Conservation (phyloP, 257 asterid species). For the Catharanthus roseus region DNA sequence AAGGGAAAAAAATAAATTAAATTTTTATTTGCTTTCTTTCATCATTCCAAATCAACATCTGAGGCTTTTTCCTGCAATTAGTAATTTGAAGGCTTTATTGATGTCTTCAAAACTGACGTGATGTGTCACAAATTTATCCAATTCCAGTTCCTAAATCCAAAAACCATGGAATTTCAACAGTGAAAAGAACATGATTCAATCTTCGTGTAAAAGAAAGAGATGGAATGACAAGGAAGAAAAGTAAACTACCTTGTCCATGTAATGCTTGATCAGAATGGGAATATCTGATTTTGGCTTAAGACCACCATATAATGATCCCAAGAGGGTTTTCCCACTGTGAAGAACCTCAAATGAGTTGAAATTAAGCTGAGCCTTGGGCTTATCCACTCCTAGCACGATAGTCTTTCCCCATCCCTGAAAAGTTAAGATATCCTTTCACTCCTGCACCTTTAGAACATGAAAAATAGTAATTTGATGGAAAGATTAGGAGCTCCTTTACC, state of each 20-base stretch:
- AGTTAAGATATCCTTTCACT: background rate
- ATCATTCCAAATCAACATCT: constrained; percentile 88
- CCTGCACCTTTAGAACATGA: background rate
- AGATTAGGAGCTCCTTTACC: background rate
- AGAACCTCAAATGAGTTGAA: constrained; percentile 42
- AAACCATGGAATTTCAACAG: too few relatives aligned
- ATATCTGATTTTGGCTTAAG: constrained; percentile 78
- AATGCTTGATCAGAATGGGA: constrained; percentile 50
- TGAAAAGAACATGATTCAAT: too few relatives aligned
- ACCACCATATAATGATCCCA: constrained; percentile 61
- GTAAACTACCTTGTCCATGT: constrained; percentile 49
- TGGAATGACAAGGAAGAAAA: too few relatives aligned
- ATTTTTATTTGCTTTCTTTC: background rate
- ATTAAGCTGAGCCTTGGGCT: constrained; percentile 43
- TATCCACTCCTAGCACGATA: constrained; percentile 58
- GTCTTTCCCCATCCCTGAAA: constrained; percentile 92
- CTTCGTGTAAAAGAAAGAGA: too few relatives aligned
- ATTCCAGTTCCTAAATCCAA: constrained; percentile 47
- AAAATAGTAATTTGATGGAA: background rate
- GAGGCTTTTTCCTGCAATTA: constrained; percentile 63
- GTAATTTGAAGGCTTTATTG: constrained; percentile 65
- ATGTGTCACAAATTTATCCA: constrained; percentile 78
- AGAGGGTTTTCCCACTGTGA: constrained; percentile 37
- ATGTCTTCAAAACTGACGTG: constrained; percentile 62
- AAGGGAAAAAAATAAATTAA: too few relatives aligned